Percentiles rank a stretch among this genome's conserved stretches.
Conservation (phyloP, 1,139 yeast species). For the Candida albicans region DNA sequence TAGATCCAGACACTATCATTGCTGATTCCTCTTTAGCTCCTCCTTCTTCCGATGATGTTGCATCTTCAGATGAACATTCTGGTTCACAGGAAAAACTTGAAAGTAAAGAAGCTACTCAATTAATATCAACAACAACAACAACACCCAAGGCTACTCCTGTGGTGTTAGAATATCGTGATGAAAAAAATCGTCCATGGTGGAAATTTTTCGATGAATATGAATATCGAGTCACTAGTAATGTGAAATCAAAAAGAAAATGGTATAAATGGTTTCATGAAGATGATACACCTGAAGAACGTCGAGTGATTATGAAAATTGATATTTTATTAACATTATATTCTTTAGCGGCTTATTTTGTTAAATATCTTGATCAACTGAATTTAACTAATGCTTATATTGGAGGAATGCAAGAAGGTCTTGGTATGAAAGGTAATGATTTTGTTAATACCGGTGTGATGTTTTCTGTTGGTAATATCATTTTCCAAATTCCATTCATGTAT, state of each 20-base stretch:
- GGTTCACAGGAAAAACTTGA: background rate
- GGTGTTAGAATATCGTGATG: conserved; percentile 54
- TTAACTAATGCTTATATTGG: conserved; percentile 70
- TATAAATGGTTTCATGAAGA: conserved; percentile 63
- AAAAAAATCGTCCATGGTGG: conserved; percentile 63
- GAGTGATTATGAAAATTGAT: conserved; percentile 61
- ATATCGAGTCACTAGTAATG: conserved; percentile 44
- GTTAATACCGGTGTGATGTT: conserved; percentile 60
- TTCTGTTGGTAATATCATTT: conserved; percentile 57
- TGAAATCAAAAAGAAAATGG: conserved; percentile 49
- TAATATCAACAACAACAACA: background rate
- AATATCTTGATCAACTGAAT: conserved; percentile 62
- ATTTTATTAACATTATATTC: conserved; percentile 58
- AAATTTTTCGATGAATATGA: conserved; percentile 64
- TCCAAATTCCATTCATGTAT: conserved; percentile 53
- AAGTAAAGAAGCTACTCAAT: conserved; percentile 1
- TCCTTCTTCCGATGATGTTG: too few relatives aligned
- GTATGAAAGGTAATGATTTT: conserved; percentile 66
- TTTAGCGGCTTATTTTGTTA: conserved; percentile 68
- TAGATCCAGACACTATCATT: conserved; percentile 7
- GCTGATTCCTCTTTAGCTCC: background rate
- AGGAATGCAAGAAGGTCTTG: conserved; percentile 58
- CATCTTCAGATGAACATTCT: too few relatives aligned
- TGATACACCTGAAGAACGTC: conserved; percentile 56
- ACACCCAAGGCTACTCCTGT: background rate